These are phyloP conservation scores for Trichosphaerium sp. DNA, from an alignment of 78 protist species.

Conservation along the genomic window DNA sequence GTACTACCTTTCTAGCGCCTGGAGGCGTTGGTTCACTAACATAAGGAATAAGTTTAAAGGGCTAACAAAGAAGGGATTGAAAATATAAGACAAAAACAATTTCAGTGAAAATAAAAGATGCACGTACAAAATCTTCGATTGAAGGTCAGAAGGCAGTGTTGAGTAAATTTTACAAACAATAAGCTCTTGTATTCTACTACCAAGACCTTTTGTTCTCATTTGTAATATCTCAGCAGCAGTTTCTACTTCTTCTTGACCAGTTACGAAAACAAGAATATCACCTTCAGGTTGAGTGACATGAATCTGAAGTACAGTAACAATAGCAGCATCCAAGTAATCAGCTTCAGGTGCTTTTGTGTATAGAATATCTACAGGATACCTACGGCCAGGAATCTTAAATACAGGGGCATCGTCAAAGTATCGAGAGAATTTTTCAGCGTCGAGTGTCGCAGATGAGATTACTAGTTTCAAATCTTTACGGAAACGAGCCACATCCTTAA, in stretches of 20 bases:
- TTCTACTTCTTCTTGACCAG: conserved; percentile 95
- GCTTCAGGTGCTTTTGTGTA: conserved; percentile 94
- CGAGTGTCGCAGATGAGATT: conserved; percentile 89
- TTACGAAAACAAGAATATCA: conserved; percentile 88
- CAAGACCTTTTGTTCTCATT: conserved; percentile 67
- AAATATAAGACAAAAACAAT: not conserved
- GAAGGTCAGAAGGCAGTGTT: conserved; percentile 91
- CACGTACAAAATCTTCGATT: conserved; percentile 80
- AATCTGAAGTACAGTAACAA: conserved; percentile 89
- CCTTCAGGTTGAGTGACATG: conserved; percentile 87
- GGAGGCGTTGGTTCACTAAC: conserved; percentile 92
- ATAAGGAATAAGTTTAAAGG: conserved; percentile 28
- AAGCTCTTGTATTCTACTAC: conserved; percentile 73
- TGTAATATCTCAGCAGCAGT: conserved; percentile 60
- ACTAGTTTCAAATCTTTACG: conserved; percentile 78
- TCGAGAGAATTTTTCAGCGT: conserved; percentile 85
- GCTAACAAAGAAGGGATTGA: not conserved
- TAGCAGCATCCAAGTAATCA: conserved; percentile 91
- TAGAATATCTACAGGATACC: conserved; percentile 78
- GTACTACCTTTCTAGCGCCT: conserved; percentile 88
- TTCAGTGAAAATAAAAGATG: too few relatives aligned
- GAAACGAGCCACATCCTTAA: conserved; percentile 73
- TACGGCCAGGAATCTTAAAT: conserved; percentile 73
- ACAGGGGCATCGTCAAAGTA: conserved; percentile 89
- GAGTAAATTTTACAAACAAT: conserved; percentile 87